A percentile compares a stretch with the other conserved stretches of the same genome.
These are phyloP conservation scores for Saprolegnia diclina DNA, from an alignment of 352 stramenopile genomes.

Conservation along the genomic window DNA sequence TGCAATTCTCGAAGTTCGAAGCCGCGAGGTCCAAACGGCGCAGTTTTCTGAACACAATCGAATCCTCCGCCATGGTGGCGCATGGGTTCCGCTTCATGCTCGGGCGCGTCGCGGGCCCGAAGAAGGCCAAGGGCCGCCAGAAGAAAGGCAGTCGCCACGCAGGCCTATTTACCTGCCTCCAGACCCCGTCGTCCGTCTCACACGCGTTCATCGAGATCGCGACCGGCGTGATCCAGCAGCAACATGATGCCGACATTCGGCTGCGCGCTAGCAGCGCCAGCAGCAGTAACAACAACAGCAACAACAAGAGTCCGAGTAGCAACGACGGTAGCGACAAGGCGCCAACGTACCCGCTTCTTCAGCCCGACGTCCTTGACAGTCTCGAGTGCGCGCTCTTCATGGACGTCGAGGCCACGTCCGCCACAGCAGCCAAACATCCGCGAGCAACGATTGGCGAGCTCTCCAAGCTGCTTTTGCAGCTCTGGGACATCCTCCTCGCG, in stretches of 20 bases:
- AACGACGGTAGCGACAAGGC: neutral
- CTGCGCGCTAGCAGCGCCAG: neutral
- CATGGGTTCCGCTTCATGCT: constrained; percentile 20
- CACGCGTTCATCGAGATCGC: constrained; percentile 17
- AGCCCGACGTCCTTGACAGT: constrained; percentile 7
- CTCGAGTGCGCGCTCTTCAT: constrained; percentile 17
- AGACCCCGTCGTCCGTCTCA: constrained; percentile 2
- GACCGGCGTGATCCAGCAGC: neutral
- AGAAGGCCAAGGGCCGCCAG: constrained; percentile 7
- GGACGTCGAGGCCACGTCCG: constrained; percentile 9
- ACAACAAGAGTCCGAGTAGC: neutral
- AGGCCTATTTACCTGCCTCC: constrained; percentile 1
- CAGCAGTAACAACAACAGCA: neutral
- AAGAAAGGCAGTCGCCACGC: constrained; percentile 4
- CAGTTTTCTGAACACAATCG: neutral
- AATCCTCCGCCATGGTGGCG: constrained; percentile 3
- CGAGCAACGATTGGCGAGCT: constrained; percentile 7
- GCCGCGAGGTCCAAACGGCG: neutral
- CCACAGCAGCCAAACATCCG: neutral
- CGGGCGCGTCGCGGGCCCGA: neutral
- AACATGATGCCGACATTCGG: neutral
- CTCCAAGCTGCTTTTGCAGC: neutral
- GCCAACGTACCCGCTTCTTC: neutral
- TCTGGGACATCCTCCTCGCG: constrained; percentile 18
- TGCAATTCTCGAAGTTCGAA: neutral